phyloP scores from a whole-genome alignment of 1,284 basidiomycete species.

The Irpex sp. region DNA sequence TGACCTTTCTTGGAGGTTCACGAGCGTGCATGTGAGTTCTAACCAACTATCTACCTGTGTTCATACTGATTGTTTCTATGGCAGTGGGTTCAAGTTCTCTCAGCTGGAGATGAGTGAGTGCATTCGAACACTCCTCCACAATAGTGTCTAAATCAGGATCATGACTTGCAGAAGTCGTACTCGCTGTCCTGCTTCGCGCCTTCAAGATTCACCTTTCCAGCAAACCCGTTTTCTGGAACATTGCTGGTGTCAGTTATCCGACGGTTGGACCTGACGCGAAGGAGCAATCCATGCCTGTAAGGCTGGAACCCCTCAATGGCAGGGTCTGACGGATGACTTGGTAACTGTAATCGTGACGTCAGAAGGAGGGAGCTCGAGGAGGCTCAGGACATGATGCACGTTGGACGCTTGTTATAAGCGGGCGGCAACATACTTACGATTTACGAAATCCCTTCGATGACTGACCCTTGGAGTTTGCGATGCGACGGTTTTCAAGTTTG shows the following conservation, averaged over 20 bases:
- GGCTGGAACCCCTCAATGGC: slow-evolving; percentile 1
- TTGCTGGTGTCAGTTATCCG: slow-evolving; percentile 11
- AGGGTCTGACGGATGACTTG: background rate
- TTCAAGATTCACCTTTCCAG: slow-evolving; percentile 9
- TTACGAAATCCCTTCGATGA: background rate
- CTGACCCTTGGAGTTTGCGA: no score
- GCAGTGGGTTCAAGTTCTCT: slow-evolving; percentile 14
- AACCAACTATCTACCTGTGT: background rate
- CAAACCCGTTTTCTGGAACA: slow-evolving; percentile 13
- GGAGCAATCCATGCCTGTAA: slow-evolving; percentile 1
- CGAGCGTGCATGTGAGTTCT: slow-evolving; percentile 15
- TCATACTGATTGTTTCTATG: background rate
- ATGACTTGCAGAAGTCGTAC: slow-evolving; percentile 14
- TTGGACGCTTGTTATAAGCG: background rate
- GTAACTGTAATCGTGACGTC: background rate
- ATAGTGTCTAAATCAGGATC: background rate
- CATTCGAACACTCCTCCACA: background rate
- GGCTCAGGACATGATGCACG: background rate
- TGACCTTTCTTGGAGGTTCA: slow-evolving; percentile 15
- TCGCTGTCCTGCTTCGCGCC: slow-evolving; percentile 8
- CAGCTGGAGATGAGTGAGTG: slow-evolving; percentile 13
- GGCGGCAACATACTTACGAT: background rate
- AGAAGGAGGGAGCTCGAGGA: background rate
- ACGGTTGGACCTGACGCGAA: slow-evolving; percentile 2
- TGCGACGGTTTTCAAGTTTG: no score